A percentile compares a stretch with the other conserved stretches of the same genome.
These are phyloP conservation scores for Hydnomerulius pinastri DNA, from an alignment of 768 basidiomycete genomes.

Conservation along the genomic window DNA sequence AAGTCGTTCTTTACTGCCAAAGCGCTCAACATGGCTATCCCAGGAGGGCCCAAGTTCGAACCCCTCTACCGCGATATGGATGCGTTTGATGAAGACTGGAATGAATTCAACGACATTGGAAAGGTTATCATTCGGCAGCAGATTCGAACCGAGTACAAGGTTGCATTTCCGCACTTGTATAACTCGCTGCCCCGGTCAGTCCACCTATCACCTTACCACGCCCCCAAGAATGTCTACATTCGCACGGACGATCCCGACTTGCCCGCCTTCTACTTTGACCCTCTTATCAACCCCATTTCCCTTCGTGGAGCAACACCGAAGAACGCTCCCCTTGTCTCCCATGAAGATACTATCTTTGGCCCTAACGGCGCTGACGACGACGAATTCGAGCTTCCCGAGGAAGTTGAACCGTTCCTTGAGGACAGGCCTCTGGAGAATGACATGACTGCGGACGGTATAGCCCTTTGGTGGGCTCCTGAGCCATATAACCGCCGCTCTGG, in stretches of 20 bases:
- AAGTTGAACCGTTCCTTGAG: conserved; percentile 76
- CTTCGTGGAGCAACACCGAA: conserved; percentile 84
- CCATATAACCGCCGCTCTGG: conserved; percentile 94
- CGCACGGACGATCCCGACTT: conserved; percentile 99
- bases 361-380: conserved; percentile 84
- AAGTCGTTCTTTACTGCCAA: conserved; percentile 98
- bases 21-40: conserved; percentile 94
- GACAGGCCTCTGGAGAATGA: conserved; percentile 84
- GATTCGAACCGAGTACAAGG: conserved; percentile 98
- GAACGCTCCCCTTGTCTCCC: conserved; percentile 78
- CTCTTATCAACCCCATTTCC: conserved; percentile 96
- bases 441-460: conserved; percentile 93
- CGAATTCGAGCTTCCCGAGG: conserved; percentile 82
- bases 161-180: conserved; percentile 98
- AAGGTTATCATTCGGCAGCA: conserved; percentile 99
- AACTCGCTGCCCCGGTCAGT: conserved; percentile 97
- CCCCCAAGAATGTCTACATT: conserved; percentile 97
- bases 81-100: conserved; percentile 98
- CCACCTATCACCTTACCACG: conserved; percentile 88
- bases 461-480: conserved; percentile 97
- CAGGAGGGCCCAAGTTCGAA: conserved; percentile 98
- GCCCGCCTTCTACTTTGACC: conserved; percentile 98
- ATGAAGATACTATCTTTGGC: conserved; percentile 93
- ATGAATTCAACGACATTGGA: conserved; percentile 99
- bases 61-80: conserved; percentile 97